phyloP scores from a whole-genome alignment of 768 basidiomycete species.

The Termitomyces sp. region DNA sequence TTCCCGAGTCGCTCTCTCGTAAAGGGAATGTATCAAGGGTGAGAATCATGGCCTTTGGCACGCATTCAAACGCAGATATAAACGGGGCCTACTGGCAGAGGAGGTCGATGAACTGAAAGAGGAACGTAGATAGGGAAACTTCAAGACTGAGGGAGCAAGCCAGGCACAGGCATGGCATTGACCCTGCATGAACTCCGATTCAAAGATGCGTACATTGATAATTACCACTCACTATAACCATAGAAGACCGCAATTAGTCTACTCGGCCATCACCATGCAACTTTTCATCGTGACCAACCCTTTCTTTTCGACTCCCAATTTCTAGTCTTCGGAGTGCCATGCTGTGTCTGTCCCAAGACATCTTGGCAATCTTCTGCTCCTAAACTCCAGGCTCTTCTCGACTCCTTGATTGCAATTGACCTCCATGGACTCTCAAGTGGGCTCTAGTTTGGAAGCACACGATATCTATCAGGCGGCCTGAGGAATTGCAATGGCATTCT shows the following conservation, averaged over 20 bases:
- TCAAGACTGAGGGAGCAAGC: neutral
- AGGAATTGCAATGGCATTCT: neutral
- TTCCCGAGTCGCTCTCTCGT: neutral
- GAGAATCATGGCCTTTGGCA: neutral
- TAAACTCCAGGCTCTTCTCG: neutral
- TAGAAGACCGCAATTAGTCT: neutral
- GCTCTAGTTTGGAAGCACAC: neutral
- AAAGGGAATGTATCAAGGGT: neutral
- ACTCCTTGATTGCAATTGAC: neutral
- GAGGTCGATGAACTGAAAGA: neutral
- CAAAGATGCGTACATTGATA: neutral
- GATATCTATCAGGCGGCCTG: neutral
- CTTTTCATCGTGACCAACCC: neutral
- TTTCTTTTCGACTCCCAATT: neutral
- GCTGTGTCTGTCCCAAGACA: neutral
- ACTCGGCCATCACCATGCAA: neutral
- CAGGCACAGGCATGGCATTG: neutral
- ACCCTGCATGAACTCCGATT: neutral
- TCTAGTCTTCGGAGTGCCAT: neutral
- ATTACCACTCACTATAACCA: neutral
- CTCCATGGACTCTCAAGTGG: neutral
- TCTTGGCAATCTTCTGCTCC: neutral
- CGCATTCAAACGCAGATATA: neutral
- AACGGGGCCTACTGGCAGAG: neutral
- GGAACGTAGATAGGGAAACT: neutral